Conservation (phyloP, 2,329 filamentous ascomycete genomes). For the Botryotinia globosa region DNA sequence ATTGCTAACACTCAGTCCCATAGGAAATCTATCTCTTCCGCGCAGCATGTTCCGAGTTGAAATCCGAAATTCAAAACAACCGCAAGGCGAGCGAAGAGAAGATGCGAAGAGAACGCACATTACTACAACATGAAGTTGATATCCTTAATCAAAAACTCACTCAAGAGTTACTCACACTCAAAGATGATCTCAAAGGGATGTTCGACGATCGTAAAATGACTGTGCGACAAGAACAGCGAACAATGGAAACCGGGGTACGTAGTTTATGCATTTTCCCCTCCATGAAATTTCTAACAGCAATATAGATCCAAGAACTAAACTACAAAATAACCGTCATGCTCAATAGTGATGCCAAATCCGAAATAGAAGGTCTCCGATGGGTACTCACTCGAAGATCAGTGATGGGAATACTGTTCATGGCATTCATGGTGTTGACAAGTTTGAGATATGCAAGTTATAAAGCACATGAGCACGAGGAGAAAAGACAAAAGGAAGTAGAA, state of each 20-base stretch:
- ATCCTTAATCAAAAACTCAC: constrained; percentile 80
- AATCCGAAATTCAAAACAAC: constrained; percentile 79
- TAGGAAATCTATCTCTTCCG: constrained; percentile 87
- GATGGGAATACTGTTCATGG: constrained; percentile 65
- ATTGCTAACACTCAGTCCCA: neutral
- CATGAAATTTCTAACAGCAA: neutral
- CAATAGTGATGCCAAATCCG: constrained; percentile 85
- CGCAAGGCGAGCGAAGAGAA: constrained; percentile 75
- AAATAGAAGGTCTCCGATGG: constrained; percentile 91
- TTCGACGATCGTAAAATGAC: constrained; percentile 96
- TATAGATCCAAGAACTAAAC: constrained; percentile 84
- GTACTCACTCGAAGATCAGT: constrained; percentile 66
- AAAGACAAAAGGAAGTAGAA: constrained; percentile 34
- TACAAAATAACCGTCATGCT: constrained; percentile 92
- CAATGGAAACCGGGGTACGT: constrained; percentile 73
- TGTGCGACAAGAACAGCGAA: constrained; percentile 82
- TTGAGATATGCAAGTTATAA: constrained; percentile 59
- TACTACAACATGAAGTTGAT: constrained; percentile 93
- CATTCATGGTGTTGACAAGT: constrained; percentile 56
- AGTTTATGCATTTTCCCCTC: neutral
- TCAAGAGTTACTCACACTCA: constrained; percentile 77
- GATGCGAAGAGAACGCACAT: constrained; percentile 76
- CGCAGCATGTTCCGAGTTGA: constrained; percentile 88
- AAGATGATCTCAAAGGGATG: constrained; percentile 90
- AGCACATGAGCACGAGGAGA: constrained; percentile 36